phyloP scores from a whole-genome alignment of 2,329 filamentous ascomycete genomes.

The Gremmenia infestans region DNA sequence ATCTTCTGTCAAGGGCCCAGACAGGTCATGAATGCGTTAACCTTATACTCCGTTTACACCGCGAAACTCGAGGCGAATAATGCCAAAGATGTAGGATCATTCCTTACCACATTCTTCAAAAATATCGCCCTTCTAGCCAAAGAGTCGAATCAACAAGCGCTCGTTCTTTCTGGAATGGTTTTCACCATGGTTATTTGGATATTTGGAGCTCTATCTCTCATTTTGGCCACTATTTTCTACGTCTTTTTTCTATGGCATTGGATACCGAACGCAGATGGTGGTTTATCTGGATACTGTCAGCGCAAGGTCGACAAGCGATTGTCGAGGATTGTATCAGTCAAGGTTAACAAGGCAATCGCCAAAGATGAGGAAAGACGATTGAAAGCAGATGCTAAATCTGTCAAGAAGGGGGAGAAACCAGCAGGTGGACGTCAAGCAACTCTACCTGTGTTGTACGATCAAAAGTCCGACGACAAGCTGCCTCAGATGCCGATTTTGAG shows the following conservation, averaged over 20 bases:
- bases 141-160: slow-evolving; percentile 69
- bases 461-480: slow-evolving; percentile 47
- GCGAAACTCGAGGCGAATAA: slow-evolving; percentile 62
- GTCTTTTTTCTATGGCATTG: slow-evolving; percentile 88
- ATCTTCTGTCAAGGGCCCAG: slow-evolving; percentile 88
- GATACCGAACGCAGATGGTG: slow-evolving; percentile 76
- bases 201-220: slow-evolving; percentile 68
- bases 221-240: slow-evolving; percentile 75
- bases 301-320: slow-evolving; percentile 86
- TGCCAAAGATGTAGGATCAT: slow-evolving; percentile 52
- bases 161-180: slow-evolving; percentile 84
- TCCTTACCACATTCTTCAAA: slow-evolving; percentile 71
- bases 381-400: slow-evolving; percentile 44
- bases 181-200: slow-evolving; percentile 90
- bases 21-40: slow-evolving; percentile 85
- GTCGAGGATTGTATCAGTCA: slow-evolving; percentile 75
- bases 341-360: slow-evolving; percentile 82
- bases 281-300: slow-evolving; percentile 79
- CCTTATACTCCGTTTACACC: slow-evolving; percentile 77
- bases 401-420: slow-evolving; percentile 49
- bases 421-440: slow-evolving; percentile 57
- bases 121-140: slow-evolving; percentile 72
- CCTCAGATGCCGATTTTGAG: slow-evolving; percentile 54
- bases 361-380: slow-evolving; percentile 63
- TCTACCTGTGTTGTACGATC: slow-evolving; percentile 55